Percentiles rank a stretch among this genome's conserved stretches.
These are phyloP conservation scores for Tardiomyces depauwii DNA, from an alignment of 1,139 yeast genomes.

Conservation along the genomic window DNA sequence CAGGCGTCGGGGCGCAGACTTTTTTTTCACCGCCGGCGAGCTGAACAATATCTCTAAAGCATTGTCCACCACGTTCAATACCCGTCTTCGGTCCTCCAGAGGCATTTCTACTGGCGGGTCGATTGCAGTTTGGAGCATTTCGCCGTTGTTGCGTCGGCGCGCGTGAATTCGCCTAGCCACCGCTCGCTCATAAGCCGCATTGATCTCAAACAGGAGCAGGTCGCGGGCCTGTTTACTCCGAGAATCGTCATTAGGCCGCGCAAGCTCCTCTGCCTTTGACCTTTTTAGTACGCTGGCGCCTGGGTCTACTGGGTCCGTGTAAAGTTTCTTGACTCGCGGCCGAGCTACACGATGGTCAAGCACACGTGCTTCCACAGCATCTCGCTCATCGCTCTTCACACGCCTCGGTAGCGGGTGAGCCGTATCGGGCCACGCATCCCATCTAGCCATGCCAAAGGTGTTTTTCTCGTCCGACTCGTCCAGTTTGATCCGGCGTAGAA, in stretches of 20 bases:
- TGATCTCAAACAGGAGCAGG: slow-evolving; percentile 11
- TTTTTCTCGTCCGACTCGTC: background rate
- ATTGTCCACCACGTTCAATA: background rate
- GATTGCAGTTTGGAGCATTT: background rate
- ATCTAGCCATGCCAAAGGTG: background rate
- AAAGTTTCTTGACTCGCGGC: background rate
- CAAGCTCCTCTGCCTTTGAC: too few species aligned
- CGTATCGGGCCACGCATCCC: background rate
- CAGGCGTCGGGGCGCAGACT: background rate
- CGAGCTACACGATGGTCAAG: background rate
- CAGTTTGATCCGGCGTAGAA: slow-evolving; percentile 4
- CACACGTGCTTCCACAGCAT: background rate
- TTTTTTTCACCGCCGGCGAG: background rate
- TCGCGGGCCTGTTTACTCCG: slow-evolving; percentile 5
- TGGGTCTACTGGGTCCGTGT: background rate
- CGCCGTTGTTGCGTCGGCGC: background rate
- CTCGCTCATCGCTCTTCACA: background rate
- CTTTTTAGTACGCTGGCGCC: background rate
- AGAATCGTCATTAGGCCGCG: background rate
- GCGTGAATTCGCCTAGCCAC: slow-evolving; percentile 11
- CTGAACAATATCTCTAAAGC: background rate
- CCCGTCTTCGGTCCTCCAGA: background rate
- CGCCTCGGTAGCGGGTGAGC: background rate
- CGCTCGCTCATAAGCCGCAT: slow-evolving; percentile 13
- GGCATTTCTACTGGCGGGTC: background rate